Evolutionary conservation across 768 basidiomycete genomes (phyloP).

Genomic region (Kondoa malvinella): DNA sequence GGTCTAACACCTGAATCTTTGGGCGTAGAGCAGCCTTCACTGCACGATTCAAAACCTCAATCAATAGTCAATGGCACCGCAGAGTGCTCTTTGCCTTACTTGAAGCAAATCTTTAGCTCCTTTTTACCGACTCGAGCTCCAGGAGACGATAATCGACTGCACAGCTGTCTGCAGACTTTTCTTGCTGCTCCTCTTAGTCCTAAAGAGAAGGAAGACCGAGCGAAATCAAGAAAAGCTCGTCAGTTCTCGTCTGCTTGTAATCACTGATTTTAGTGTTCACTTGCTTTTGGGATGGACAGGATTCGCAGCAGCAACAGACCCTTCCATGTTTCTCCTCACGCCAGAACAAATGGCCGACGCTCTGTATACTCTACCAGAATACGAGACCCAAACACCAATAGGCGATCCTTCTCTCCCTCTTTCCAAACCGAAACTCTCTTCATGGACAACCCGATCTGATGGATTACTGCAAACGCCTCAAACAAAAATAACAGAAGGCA

Average conservation of each 20-base stretch:
- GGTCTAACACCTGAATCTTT: slow-evolving; percentile 58
- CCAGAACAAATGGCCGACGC: slow-evolving; percentile 83
- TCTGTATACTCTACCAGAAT: slow-evolving; percentile 75
- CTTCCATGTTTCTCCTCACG: slow-evolving; percentile 54
- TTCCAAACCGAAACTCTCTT: slow-evolving; percentile 37
- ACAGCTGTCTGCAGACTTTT: slow-evolving; percentile 65
- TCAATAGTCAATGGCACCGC: slow-evolving; percentile 22
- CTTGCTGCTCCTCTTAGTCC: slow-evolving; percentile 62
- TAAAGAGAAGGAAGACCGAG: slow-evolving; percentile 58
- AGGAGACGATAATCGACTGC: slow-evolving; percentile 68
- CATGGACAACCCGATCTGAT: slow-evolving; percentile 25
- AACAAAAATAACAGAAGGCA: slow-evolving; percentile 21
- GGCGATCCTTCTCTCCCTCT: slow-evolving; percentile 31
- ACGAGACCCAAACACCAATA: slow-evolving; percentile 41
- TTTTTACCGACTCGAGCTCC: slow-evolving; percentile 85
- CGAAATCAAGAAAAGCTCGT: slow-evolving; percentile 32
- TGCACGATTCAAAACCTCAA: slow-evolving; percentile 46
- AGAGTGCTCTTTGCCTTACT: slow-evolving; percentile 40
- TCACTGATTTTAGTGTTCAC: neutral
- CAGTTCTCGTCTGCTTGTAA: slow-evolving; percentile 29
- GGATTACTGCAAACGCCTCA: slow-evolving; percentile 76
- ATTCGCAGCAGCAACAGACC: slow-evolving; percentile 34
- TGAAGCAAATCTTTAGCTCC: slow-evolving; percentile 61
- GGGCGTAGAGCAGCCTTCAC: slow-evolving; percentile 42
- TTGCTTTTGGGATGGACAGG: slow-evolving; percentile 28